Base-by-base conservation (phyloP, 257 asterid genomes). In the Rauvolfia tetraphylla region DNA sequence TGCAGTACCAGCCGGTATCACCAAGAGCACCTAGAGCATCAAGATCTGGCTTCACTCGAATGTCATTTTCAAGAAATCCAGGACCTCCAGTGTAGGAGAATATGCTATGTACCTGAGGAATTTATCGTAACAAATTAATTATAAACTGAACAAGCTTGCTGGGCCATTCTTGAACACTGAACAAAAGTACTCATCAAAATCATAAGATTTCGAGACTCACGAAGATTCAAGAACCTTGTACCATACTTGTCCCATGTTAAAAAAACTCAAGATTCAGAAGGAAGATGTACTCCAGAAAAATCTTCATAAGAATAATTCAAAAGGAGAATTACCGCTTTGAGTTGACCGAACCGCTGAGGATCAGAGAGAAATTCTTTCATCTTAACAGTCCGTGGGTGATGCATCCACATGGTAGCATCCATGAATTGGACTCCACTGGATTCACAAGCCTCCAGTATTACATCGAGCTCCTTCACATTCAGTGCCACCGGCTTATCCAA, bases 21-120 rank as follows among this genome's bases (percentile, higher is more conserved):
- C 97, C 96, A 0, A 93, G 90, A 31, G 91, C 96, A 51, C 96
- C 98, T 0, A 87, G 95, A 23, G 95, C 87, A 75, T 93, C 96
- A n/a, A 93, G 96, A 74, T 88, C 90, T 0, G 93, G 86, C 73
- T 88, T 85, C 34, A 90, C 91, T 3, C 98, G 90, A 39, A 93
- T 89, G 84, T 91, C 86, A 23, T 84, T 87, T 73, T 89, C 80
- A 0, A 87, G 83, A 75, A 89, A 91, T 25, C 83, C 84, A 1
- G 80, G 33, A 7, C 68, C 71, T 22, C 78, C 89, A 11, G 79
- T 79, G 27, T 80, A 88, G 41, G 90, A 75, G 42, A 89, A 84
- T 39, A 82, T 72, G 87, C 87, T 73, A 23, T 89, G 88, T 8
- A 86, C 85, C 96, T 91, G 90, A 62, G 27, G 46, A 42, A 18